These are phyloP conservation scores for Thalassiosira exigua DNA, from an alignment of 352 stramenopile genomes.

Conservation along the genomic window DNA sequence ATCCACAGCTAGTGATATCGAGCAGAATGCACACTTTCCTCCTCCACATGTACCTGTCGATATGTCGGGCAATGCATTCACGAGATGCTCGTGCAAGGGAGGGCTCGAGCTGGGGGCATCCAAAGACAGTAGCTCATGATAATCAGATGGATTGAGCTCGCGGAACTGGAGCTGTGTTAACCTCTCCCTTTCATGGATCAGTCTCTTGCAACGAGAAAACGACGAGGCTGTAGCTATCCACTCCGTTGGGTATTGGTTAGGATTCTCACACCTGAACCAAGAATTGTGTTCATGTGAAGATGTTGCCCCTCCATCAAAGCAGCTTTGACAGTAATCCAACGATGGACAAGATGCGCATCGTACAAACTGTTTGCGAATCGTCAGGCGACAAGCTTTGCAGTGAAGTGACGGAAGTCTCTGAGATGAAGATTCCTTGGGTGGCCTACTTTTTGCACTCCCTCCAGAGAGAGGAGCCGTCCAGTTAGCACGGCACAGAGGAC, in stretches of 20 bases:
- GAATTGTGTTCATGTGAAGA: constrained; percentile 17
- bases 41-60: background rate
- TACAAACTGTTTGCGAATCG: constrained; percentile 14
- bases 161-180: constrained; percentile 8
- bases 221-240: constrained; percentile 24
- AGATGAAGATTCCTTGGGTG: background rate
- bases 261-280: constrained; percentile 15
- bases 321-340: constrained; percentile 19
- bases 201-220: background rate
- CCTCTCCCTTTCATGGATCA: constrained; percentile 25
- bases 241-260: constrained; percentile 13
- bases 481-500: constrained; percentile 51
- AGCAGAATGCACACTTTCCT: background rate
- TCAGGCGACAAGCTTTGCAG: constrained; percentile 27
- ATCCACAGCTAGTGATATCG: constrained; percentile 5
- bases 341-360: constrained; percentile 16
- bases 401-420: constrained; percentile 17
- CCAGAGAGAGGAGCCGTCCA: constrained; percentile 18
- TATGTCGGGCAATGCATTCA: constrained; percentile 14
- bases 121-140: constrained; percentile 29
- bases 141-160: constrained; percentile 8
- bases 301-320: constrained; percentile 11
- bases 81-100: constrained; percentile 31
- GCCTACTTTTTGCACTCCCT: background rate
- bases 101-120: constrained; percentile 6